Evolutionary conservation across 495 filamentous ascomycete genomes (phyloP), one percentile per base, ranked within the genome.

Genomic region (Penicillium chermesinum): DNA sequence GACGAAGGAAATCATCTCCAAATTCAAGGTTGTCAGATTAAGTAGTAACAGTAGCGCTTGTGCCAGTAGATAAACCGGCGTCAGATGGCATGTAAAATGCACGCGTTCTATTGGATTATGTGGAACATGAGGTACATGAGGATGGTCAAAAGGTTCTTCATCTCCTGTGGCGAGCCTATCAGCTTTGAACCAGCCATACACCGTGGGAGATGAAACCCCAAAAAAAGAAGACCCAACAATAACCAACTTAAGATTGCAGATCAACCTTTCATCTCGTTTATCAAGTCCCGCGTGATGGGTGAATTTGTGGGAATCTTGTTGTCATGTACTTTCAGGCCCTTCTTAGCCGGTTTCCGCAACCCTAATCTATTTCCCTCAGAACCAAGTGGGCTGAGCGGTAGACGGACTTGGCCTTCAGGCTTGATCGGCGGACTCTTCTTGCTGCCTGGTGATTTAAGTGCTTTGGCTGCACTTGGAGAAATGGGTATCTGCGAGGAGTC

Each of bases 261-360:
- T 61, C 41, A 73, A 17, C 66, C 66, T 51, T 60, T 52, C 51
- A 76, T 45, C 42, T 76, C 76, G 62, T 80, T 78, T 32, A 79
- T 66, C 35, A 82, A 57, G 63, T 82, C 76, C 38, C 69, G 72
- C 21, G 81, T 53, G 37, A 82, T 65, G 25, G 75, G 73, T 41
- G 74, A 67, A 38, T 69, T 73, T 1, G 64, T 63, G 20, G 71
- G 44, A 42, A 73, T 49, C 16, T 54, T 63, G 12, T 55, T 62
- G 14, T 66, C 67, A 49, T 58, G 69, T 20, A 70, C 12, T 37
- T 68, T 73, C 7, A 57, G 56, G 3, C 71, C 71, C 45, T 43
- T 65, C 54, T 72, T 75, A 3, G 62, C 61, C 18, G 72, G 70
- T 30, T 64, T 58, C 15, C 54, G 66, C 18, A 66, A 53, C 13